Evolutionary conservation across 768 basidiomycete species (phyloP).

Genomic region (Boletus pseudo-olivaceus): DNA sequence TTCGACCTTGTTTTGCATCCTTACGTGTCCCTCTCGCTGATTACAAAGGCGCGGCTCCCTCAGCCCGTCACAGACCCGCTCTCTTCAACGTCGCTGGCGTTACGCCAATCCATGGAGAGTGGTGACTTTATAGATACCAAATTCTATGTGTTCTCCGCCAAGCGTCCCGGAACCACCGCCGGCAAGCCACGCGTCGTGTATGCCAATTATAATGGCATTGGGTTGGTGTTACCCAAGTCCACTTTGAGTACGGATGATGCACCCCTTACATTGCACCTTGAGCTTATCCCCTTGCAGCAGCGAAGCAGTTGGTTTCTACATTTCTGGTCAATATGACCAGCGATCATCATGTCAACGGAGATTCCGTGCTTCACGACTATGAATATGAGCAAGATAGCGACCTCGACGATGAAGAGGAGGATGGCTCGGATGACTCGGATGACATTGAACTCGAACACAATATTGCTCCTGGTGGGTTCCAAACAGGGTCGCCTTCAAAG

Average conservation of each 20-base stretch:
- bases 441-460: no score
- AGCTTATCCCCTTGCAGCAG: constrained; percentile 6
- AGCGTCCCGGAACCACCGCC: constrained; percentile 6
- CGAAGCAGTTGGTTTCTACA: constrained; percentile 1
- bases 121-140: constrained; percentile 30
- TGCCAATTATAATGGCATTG: constrained; percentile 18
- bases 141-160: constrained; percentile 27
- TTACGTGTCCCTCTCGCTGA: constrained; percentile 21
- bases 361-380: constrained; percentile 26
- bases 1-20: constrained; percentile 12
- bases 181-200: constrained; percentile 25
- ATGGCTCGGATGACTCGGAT: not conserved
- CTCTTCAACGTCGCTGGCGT: constrained; percentile 12
- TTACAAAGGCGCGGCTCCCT: constrained; percentile 15
- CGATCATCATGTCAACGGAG: constrained; percentile 15
- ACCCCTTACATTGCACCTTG: not conserved
- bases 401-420: constrained; percentile 23
- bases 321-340: constrained; percentile 24
- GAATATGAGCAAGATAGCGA: constrained; percentile 30
- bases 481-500: not conserved
- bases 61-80: constrained; percentile 12
- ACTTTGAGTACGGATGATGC: constrained; percentile 2
- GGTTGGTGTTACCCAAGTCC: constrained; percentile 16
- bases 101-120: constrained; percentile 22
- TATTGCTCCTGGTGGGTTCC: not conserved